Percentiles rank a stretch among this genome's conserved stretches.
phyloP scores from a whole-genome alignment of 1,284 basidiomycete genomes.

The Pseudozyma thailandica region DNA sequence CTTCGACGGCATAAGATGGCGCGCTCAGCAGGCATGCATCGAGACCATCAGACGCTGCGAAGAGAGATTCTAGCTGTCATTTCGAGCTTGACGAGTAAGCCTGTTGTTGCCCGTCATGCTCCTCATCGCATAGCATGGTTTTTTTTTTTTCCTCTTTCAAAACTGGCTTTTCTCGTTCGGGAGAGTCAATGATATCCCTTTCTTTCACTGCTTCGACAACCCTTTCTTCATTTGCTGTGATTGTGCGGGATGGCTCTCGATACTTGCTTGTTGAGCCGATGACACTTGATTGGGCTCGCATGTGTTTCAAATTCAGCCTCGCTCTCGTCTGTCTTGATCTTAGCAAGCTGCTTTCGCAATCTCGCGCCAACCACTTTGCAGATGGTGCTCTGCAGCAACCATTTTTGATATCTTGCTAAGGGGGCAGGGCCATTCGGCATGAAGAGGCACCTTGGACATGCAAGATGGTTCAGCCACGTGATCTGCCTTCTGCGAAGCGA shows the following conservation, averaged over 20 bases:
- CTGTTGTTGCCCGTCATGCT: neutral
- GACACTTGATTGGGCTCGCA: no score
- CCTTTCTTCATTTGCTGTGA: neutral
- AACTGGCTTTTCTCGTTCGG: constrained; percentile 8
- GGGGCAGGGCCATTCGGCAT: no score
- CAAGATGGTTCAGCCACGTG: constrained; percentile 1
- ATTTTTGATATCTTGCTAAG: no score
- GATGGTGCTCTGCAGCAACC: no score
- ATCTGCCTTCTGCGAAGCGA: neutral
- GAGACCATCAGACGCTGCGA: neutral
- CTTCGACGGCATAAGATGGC: neutral
- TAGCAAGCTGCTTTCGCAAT: neutral
- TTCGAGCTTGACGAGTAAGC: neutral
- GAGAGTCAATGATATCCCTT: constrained; percentile 31
- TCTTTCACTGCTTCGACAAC: neutral
- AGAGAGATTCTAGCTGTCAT: neutral
- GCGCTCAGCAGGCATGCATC: neutral
- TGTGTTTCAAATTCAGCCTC: neutral
- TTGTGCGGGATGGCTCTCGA: neutral
- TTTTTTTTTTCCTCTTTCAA: constrained; percentile 3
- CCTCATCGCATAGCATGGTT: constrained; percentile 2
- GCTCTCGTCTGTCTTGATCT: neutral
- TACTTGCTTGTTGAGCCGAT: no score
- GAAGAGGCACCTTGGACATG: neutral
- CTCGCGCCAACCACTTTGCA: no score